phyloP scores from a whole-genome alignment of 768 basidiomycete species.

The Rickenella mellea region DNA sequence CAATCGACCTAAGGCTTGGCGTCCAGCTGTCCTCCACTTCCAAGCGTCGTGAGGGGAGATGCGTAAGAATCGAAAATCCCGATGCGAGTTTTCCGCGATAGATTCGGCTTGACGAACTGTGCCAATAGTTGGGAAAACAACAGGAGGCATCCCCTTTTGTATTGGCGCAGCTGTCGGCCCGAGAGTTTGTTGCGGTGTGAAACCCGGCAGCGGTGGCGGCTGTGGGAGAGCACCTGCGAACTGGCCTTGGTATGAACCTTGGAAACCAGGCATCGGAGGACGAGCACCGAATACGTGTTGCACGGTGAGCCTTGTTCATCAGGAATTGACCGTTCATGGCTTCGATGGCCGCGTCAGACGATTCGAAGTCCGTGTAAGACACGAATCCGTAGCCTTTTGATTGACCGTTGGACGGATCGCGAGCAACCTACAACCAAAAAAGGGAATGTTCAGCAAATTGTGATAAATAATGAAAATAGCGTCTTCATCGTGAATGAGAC shows the following conservation, averaged over 20 bases:
- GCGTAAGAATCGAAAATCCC: slow-evolving; percentile 87
- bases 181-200: too few relatives aligned
- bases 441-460: too few relatives aligned
- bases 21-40: slow-evolving; percentile 69
- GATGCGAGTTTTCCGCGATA: slow-evolving; percentile 63
- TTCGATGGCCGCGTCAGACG: slow-evolving; percentile 92
- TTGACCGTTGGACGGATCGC: slow-evolving; percentile 72
- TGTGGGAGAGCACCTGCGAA: slow-evolving; percentile 79
- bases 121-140: slow-evolving; percentile 72
- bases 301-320: slow-evolving; percentile 96
- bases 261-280: slow-evolving; percentile 61
- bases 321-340: slow-evolving; percentile 97
- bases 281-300: slow-evolving; percentile 99
- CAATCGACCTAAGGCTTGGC: slow-evolving; percentile 83
- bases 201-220: slow-evolving; percentile 71
- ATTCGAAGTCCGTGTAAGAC: slow-evolving; percentile 94
- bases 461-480: too few relatives aligned
- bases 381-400: slow-evolving; percentile 98
- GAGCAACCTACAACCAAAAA: too few relatives aligned
- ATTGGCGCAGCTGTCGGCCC: too few relatives aligned
- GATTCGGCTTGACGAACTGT: slow-evolving; percentile 68
- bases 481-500: too few relatives aligned
- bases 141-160: too few relatives aligned
- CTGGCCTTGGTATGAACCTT: slow-evolving; percentile 82
- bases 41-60: slow-evolving; percentile 65